Evolutionary conservation across 2,329 filamentous ascomycete species (phyloP).

Genomic region (Hypomyces perniciosus): DNA sequence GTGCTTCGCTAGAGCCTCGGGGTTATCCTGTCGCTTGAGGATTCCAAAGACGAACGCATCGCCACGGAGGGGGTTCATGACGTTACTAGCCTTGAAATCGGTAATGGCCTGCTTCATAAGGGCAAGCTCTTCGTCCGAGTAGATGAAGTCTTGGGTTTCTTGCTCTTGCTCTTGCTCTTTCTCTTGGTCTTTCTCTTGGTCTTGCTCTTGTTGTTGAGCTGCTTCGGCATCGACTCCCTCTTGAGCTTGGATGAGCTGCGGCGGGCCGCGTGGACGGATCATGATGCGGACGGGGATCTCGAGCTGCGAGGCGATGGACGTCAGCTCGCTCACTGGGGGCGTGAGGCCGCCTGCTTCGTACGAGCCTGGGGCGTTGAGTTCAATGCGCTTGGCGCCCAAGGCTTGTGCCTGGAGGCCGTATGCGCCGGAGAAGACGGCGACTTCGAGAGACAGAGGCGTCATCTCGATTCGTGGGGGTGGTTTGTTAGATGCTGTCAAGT

Average conservation of each 20-base stretch:
- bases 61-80: conserved; percentile 34
- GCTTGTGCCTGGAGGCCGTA: conserved; percentile 34
- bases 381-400: conserved; percentile 44
- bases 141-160: conserved; percentile 40
- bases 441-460: conserved; percentile 36
- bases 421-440: conserved; percentile 46
- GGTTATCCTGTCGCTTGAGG: conserved; percentile 20
- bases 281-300: conserved; percentile 45
- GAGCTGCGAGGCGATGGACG: conserved; percentile 20
- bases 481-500: conserved; percentile 2
- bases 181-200: neutral
- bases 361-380: conserved; percentile 48
- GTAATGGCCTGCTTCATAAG: conserved; percentile 38
- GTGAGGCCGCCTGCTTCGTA: conserved; percentile 48
- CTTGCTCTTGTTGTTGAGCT: neutral
- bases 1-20: conserved; percentile 6
- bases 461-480: neutral
- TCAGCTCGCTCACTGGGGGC: conserved; percentile 37
- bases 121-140: conserved; percentile 37
- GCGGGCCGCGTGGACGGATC: conserved; percentile 42
- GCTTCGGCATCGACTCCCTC: neutral
- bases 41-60: conserved; percentile 55
- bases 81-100: conserved; percentile 30
- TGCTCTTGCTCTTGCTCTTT: neutral
- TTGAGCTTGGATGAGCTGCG: neutral